Evolutionary conservation across 257 asterid species (phyloP).

Genomic region (Plectranthus barbatus): DNA sequence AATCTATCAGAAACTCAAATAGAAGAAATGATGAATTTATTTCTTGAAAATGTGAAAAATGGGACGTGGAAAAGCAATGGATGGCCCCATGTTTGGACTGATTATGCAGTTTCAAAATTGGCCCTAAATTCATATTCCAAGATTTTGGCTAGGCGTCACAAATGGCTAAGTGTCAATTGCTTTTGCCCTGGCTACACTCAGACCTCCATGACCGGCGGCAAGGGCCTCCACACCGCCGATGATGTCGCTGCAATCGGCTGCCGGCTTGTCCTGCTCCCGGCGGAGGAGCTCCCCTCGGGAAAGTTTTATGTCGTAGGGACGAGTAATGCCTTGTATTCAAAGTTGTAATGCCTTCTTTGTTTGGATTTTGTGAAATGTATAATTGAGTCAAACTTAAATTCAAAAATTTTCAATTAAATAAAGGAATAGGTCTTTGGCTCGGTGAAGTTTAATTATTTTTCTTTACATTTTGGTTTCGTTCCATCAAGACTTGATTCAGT

Average conservation of each 20-base stretch:
- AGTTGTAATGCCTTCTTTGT: conserved; percentile 18
- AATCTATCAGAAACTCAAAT: conserved; percentile 35
- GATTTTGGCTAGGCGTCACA: conserved; percentile 41
- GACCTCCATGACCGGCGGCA: conserved; percentile 72
- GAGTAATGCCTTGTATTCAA: conserved; percentile 22
- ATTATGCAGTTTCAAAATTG: conserved; percentile 70
- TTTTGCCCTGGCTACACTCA: conserved; percentile 77
- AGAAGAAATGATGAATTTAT: conserved; percentile 35
- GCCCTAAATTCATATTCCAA: conserved; percentile 59
- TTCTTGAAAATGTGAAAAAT: conserved; percentile 43
- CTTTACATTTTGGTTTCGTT: too few species aligned
- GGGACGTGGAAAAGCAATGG: conserved; percentile 57
- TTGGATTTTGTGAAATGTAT: neutral
- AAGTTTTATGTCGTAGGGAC: conserved; percentile 29
- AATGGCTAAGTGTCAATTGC: conserved; percentile 46
- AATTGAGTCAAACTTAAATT: too few species aligned
- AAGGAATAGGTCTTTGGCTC: too few species aligned
- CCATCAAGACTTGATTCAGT: too few species aligned
- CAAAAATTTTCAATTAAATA: too few species aligned
- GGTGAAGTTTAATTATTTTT: too few species aligned
- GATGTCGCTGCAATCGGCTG: conserved; percentile 41
- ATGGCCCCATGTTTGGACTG: conserved; percentile 82
- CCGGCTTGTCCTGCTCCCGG: conserved; percentile 34
- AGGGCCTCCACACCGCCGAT: conserved; percentile 44
- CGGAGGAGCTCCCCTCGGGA: conserved; percentile 45